Evolutionary conservation across 2,329 filamentous ascomycete genomes (phyloP).

Genomic region (Didymella keratinophila): DNA sequence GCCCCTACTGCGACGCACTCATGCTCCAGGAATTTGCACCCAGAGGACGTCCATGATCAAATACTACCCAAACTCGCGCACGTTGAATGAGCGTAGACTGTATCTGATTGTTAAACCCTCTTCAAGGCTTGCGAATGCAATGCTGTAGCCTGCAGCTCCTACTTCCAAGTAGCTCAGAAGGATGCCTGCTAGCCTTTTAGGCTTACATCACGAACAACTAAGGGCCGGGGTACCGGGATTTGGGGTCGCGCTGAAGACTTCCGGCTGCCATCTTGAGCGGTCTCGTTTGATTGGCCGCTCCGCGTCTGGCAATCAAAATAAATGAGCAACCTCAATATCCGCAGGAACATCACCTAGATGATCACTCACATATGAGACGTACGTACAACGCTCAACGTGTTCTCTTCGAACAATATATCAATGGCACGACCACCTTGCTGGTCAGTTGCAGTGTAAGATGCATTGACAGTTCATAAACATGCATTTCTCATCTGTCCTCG

Average conservation of each 20-base stretch:
- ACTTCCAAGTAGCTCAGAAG: background rate
- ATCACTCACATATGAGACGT: constrained; percentile 31
- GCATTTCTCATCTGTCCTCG: constrained; percentile 32
- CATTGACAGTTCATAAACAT: constrained; percentile 30
- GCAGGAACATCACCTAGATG: constrained; percentile 31
- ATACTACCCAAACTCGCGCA: background rate
- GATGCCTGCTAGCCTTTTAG: background rate
- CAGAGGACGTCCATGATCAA: background rate
- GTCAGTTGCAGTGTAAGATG: constrained; percentile 9
- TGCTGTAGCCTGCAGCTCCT: background rate
- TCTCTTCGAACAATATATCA: constrained; percentile 40
- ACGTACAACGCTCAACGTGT: constrained; percentile 47
- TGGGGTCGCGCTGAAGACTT: constrained; percentile 9
- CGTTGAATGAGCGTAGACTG: background rate
- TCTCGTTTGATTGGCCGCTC: constrained; percentile 37
- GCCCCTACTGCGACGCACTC: background rate
- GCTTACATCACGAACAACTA: background rate
- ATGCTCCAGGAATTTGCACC: background rate
- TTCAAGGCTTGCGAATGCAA: background rate
- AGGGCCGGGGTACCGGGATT: background rate
- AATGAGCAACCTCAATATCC: constrained; percentile 46
- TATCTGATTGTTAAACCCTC: background rate
- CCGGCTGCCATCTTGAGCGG: constrained; percentile 2
- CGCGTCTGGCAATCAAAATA: constrained; percentile 44
- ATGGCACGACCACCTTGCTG: constrained; percentile 8